Conservation (phyloP, 2,329 filamentous ascomycete genomes). For the Aspergillus flavus region DNA sequence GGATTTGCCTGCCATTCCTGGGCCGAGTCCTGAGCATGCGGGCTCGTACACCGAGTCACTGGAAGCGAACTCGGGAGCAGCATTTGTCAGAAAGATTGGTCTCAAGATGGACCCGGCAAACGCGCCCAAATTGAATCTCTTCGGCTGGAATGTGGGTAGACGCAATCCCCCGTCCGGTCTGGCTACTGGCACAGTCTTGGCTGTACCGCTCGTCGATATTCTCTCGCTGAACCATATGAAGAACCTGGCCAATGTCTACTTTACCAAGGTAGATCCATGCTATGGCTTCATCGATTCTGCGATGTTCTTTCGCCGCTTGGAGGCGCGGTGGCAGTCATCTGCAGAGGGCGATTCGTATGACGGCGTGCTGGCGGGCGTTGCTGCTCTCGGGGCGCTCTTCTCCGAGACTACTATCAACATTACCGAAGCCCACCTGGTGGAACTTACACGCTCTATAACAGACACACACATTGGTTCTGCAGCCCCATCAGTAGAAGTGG, state of each 20-base stretch:
- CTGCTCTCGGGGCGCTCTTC: slow-evolving; percentile 55
- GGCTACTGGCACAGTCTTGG: slow-evolving; percentile 11
- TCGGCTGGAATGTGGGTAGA: slow-evolving; percentile 56
- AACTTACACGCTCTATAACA: slow-evolving; percentile 47
- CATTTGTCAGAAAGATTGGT: slow-evolving; percentile 56
- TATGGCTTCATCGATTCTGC: slow-evolving; percentile 53
- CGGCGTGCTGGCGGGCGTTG: slow-evolving; percentile 54
- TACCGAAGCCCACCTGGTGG: slow-evolving; percentile 51
- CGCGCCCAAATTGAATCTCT: slow-evolving; percentile 55
- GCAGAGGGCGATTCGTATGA: slow-evolving; percentile 41
- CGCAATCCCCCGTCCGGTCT: slow-evolving; percentile 25
- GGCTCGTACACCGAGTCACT: slow-evolving; percentile 23
- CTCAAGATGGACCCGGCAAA: slow-evolving; percentile 55
- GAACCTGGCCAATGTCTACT: slow-evolving; percentile 50
- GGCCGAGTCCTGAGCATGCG: neutral
- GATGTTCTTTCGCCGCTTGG: slow-evolving; percentile 24
- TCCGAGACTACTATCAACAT: slow-evolving; percentile 46
- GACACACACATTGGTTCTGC: slow-evolving; percentile 34
- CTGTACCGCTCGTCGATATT: slow-evolving; percentile 50
- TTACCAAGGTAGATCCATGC: slow-evolving; percentile 53
- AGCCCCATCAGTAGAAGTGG: slow-evolving; percentile 28
- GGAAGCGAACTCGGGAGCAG: slow-evolving; percentile 59
- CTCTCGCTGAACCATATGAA: slow-evolving; percentile 51
- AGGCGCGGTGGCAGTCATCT: slow-evolving; percentile 25
- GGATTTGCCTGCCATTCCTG: neutral